phyloP scores from a whole-genome alignment of 2,329 filamentous ascomycete species.

The Clarireedia hainanense region DNA sequence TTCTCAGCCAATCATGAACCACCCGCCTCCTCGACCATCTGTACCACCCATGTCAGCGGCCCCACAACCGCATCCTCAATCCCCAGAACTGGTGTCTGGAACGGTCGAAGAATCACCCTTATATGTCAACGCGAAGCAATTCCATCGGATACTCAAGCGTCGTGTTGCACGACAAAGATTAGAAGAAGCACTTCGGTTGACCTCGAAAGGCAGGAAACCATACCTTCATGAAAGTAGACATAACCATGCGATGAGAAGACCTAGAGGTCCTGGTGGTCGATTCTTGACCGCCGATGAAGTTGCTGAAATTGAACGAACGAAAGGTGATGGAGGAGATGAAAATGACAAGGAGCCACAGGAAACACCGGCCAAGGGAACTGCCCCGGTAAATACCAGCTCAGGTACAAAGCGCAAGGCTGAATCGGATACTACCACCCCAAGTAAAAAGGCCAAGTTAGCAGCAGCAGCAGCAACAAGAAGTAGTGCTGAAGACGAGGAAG shows the following conservation, averaged over 20 bases:
- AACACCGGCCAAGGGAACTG: slow-evolving; percentile 24
- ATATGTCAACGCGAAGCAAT: slow-evolving; percentile 98
- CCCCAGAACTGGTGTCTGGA: slow-evolving; percentile 67
- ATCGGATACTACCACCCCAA: slow-evolving; percentile 37
- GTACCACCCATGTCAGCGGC: slow-evolving; percentile 54
- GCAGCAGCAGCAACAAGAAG: slow-evolving; percentile 21
- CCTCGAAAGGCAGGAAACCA: slow-evolving; percentile 90
- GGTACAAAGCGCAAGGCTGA: slow-evolving; percentile 57
- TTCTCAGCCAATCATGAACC: slow-evolving; percentile 69
- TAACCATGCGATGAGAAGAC: slow-evolving; percentile 95
- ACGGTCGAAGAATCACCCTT: slow-evolving; percentile 83
- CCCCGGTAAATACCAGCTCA: slow-evolving; percentile 27
- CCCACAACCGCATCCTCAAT: slow-evolving; percentile 59
- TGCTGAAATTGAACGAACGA: slow-evolving; percentile 71
- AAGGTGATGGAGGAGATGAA: slow-evolving; percentile 31
- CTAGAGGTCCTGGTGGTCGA: slow-evolving; percentile 84
- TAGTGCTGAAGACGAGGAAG: slow-evolving; percentile 29
- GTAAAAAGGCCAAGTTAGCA: slow-evolving; percentile 44
- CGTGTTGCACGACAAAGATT: slow-evolving; percentile 87
- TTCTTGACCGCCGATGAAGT: slow-evolving; percentile 97
- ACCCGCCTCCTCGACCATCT: slow-evolving; percentile 41
- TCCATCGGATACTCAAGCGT: slow-evolving; percentile 92
- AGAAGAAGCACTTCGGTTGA: slow-evolving; percentile 85
- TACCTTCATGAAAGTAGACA: slow-evolving; percentile 96
- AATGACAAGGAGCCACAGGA: slow-evolving; percentile 32